Conservation (phyloP, 805 yeast genomes). For the Yarrowia divulgata region DNA sequence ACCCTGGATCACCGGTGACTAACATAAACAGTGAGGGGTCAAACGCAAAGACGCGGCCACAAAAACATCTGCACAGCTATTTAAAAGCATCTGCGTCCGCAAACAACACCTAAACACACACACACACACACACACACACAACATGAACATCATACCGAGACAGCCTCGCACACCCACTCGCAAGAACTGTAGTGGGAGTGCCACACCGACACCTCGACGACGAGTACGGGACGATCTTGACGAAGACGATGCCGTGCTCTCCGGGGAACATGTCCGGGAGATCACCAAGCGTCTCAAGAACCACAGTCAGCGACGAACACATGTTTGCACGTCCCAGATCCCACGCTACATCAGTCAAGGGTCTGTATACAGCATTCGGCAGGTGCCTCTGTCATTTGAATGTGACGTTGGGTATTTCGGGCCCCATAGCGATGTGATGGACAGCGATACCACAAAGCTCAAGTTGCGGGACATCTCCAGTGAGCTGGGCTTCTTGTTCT, state of each 20-base stretch:
- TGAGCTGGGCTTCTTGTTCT: conserved; percentile 27
- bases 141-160: conserved; percentile 34
- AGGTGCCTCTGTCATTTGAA: conserved; percentile 34
- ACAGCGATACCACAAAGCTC: conserved; percentile 4
- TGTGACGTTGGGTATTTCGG: conserved; percentile 24
- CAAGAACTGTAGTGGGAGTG: conserved; percentile 28
- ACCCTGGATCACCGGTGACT: conserved; percentile 14
- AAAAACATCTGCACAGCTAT: not conserved
- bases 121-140: not conserved
- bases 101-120: not conserved
- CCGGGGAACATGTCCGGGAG: conserved; percentile 19
- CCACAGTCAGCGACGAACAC: not conserved
- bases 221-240: conserved; percentile 20
- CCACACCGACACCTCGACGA: conserved; percentile 31
- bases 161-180: conserved; percentile 38
- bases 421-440: conserved; percentile 19
- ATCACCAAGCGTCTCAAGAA: conserved; percentile 20
- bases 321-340: not conserved
- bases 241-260: not conserved
- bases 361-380: conserved; percentile 26
- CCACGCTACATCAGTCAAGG: conserved; percentile 31
- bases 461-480: conserved; percentile 31
- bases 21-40: conserved; percentile 2
- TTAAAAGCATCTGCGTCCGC: conserved; percentile 1
- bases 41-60: not conserved